Base-by-base conservation (phyloP, 768 basidiomycete genomes). In the button mushroom (Agaricus bisporus) region DNA sequence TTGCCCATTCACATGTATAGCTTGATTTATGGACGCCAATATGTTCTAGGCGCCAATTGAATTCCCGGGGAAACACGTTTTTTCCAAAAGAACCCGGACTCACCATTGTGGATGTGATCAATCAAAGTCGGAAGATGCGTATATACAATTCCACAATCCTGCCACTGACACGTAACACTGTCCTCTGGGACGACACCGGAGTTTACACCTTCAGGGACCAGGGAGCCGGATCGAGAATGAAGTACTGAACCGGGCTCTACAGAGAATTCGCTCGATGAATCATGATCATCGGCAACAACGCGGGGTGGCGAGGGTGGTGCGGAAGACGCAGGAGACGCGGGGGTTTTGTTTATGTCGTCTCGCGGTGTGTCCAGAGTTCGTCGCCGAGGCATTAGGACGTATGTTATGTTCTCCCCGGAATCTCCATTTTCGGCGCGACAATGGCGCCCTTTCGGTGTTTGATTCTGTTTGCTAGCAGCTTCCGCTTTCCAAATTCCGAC, bases 1-100 rank as follows among this genome's bases (percentile, higher is more conserved):
- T 83, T 17, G 80, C 70, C 94, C 94, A 98, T 74, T 92, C 86
- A 66, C 94, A 98, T 25, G 85, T 84, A 65, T 94, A 93, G 59
- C 79, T 85, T 12, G 90, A 86, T 68, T 91, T 89, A 69, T 88
- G 82, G 10, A 83, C 81, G 41, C 87, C 88, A 64, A 94, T 87
- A 65, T 93, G 91, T 39, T 79, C 90, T 92, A 62, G 59, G 46
- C 38, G 47, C 45, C 25, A 49, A 39, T 54, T 32, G 8, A 32
- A 47, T 39, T 48, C 37, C 41, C 43, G 11, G 11, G 11, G 32
- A 11, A 32, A 32, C 32, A 44, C 35, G 38, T 53, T 50, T 38
- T 29, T 26, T 26, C 47, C 43, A 29, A 41, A 37, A 46, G 46
- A 38, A 20, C 41, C 41, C 12, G 25, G 14, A 68, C 84, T 66